Percentiles rank a stretch among this genome's conserved stretches.
Evolutionary conservation across 2,329 filamentous ascomycete species (phyloP).

Genomic region (Thelonectria blattea): DNA sequence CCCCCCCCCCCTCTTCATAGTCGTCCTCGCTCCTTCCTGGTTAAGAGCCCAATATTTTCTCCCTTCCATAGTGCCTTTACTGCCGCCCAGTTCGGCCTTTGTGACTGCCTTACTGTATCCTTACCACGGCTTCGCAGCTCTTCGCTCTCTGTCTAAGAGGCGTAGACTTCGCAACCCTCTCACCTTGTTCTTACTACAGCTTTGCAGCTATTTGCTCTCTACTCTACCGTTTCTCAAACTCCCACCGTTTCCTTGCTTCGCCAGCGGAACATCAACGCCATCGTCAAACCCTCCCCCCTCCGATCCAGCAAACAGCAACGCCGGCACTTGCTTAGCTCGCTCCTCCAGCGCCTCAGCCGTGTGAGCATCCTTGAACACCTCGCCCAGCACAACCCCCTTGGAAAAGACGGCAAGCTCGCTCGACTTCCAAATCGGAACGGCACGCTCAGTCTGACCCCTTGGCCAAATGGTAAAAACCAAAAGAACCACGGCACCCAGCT

Average conservation of each 20-base stretch:
- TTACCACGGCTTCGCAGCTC: too few species aligned
- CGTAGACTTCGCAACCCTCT: too few species aligned
- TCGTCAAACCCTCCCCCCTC: background rate
- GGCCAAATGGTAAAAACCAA: slow-evolving; percentile 11
- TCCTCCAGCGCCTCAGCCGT: slow-evolving; percentile 9
- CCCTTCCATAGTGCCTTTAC: too few species aligned
- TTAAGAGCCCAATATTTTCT: too few species aligned
- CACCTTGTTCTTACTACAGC: too few species aligned
- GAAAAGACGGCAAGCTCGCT: slow-evolving; percentile 24
- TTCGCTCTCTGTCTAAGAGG: too few species aligned
- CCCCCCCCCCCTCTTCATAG: too few species aligned
- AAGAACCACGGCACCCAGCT: slow-evolving; percentile 10
- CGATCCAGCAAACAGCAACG: background rate
- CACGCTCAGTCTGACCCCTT: background rate
- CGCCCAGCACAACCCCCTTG: slow-evolving; percentile 5
- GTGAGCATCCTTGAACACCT: slow-evolving; percentile 2
- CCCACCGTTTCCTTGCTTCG: background rate
- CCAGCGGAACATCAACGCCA: background rate
- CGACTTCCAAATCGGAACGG: slow-evolving; percentile 19
- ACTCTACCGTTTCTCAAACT: background rate
- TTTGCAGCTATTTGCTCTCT: too few species aligned
- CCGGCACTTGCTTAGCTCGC: slow-evolving; percentile 7
- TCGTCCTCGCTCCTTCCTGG: too few species aligned
- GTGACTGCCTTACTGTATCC: too few species aligned
- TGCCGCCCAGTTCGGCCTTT: too few species aligned